Base-by-base conservation (phyloP, 495 filamentous ascomycete species). In the Chaetomium cochliodes region DNA sequence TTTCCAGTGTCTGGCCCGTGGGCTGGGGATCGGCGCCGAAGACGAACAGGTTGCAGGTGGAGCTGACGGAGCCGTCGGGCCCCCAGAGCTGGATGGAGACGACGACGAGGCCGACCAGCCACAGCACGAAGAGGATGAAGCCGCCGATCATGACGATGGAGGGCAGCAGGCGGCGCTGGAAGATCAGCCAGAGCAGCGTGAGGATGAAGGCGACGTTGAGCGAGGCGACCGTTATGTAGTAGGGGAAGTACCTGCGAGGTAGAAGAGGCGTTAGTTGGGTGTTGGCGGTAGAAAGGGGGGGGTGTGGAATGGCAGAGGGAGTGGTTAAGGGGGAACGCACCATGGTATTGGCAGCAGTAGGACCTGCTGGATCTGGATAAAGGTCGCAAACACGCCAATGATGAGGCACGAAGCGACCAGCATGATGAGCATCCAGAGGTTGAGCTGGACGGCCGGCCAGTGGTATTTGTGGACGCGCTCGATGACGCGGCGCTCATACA, bases 91-190 rank as follows among this genome's bases (percentile, higher is more conserved):
- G 90, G 66, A 99, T 87, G 33, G 85, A 84, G 5, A 91, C 89
- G 70, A 96, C 93, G 72, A 99, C 87, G n/a, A 96, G 78, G 1
- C 93, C 93, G 8, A 93, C 91, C 53, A 97, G 81, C 88, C 88
- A 99, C 41, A 99, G 83, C 0, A 96, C 87, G 72, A 97, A 94
- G 62, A 97, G 87, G 69, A 99, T 90, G 81, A 99, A 98, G 73
- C 90, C 88, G 66, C 88, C 88, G 55, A 98, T 82, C 71, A 98
- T 87, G 67, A 99, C 90, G 72, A 97, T 88, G 52, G 90, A 88
- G 0, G 94, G 94, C 13, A 99, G 84, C 13, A 99, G 84, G 44
- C 91, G 87, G 2, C 90, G 85, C 62, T 91, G 87, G 49, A 83
- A 82, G 65, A 92, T 89, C 18, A 98, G 86, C 75, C 79, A 82